These are phyloP conservation scores for Neckera pumila DNA, from an alignment of 225 moss, liverwort and hornwort species.

Conservation along the genomic window DNA sequence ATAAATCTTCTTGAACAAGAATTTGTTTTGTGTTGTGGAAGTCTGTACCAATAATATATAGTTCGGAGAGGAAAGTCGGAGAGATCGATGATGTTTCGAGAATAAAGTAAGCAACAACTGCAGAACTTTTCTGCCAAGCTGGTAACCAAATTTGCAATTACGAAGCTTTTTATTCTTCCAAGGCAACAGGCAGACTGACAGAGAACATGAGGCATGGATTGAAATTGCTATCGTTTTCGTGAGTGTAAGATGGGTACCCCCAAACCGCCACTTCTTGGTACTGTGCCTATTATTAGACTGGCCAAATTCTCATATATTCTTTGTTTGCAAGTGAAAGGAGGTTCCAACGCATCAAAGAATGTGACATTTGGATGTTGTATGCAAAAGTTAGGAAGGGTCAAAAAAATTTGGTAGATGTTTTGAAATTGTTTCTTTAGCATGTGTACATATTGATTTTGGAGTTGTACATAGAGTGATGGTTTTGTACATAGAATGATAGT, in stretches of 20 bases:
- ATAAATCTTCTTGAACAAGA: not conserved
- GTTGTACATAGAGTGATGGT: no score
- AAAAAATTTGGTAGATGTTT: not conserved
- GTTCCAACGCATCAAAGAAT: not conserved
- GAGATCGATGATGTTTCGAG: not conserved
- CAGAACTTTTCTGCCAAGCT: no score
- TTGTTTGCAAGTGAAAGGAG: not conserved
- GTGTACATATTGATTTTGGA: no score
- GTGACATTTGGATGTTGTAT: rapidly evolving
- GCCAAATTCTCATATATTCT: no score
- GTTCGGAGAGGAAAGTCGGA: not conserved
- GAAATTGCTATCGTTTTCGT: not conserved
- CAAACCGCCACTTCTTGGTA: no score
- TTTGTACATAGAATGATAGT: no score
- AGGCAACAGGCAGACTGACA: not conserved
- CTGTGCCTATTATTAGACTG: no score
- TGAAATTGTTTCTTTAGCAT: rapidly evolving
- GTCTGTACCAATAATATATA: not conserved
- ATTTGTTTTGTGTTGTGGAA: not conserved
- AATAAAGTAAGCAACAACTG: not conserved
- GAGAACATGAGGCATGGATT: not conserved
- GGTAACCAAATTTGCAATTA: not conserved
- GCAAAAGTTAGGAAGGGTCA: not conserved
- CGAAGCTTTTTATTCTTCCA: not conserved
- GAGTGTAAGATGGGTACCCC: not conserved